Conservation (phyloP, 805 yeast genomes). For the Zygoascus ofunaensis region DNA sequence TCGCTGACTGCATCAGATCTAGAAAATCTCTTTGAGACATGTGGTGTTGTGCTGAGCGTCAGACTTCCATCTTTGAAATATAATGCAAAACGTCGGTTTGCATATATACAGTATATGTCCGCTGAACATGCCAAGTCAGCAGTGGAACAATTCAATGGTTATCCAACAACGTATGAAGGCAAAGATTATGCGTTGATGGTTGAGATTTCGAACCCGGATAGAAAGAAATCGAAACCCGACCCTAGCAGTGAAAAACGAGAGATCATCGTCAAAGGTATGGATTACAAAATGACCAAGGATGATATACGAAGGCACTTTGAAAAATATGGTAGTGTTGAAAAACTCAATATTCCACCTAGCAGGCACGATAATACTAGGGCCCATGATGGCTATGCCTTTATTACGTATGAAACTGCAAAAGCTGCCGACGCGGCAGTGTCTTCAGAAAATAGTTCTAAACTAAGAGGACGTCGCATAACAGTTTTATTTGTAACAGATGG, state of each 20-base stretch:
- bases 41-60: slow-evolving; percentile 39
- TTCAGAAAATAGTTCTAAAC: slow-evolving; percentile 30
- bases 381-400: slow-evolving; percentile 61
- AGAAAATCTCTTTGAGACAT: slow-evolving; percentile 31
- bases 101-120: slow-evolving; percentile 53
- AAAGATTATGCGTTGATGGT: slow-evolving; percentile 37
- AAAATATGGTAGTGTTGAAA: slow-evolving; percentile 28
- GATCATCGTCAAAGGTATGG: slow-evolving; percentile 44
- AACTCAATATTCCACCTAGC: slow-evolving; percentile 40
- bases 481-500: slow-evolving; percentile 3
- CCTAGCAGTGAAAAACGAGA: slow-evolving; percentile 49
- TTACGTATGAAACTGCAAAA: slow-evolving; percentile 37
- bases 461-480: slow-evolving; percentile 43
- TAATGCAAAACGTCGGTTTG: slow-evolving; percentile 54
- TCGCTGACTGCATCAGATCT: slow-evolving; percentile 35
- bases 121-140: slow-evolving; percentile 40
- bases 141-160: slow-evolving; percentile 34
- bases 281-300: slow-evolving; percentile 36
- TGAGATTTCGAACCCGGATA: slow-evolving; percentile 52
- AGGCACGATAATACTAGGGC: slow-evolving; percentile 26
- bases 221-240: slow-evolving; percentile 34
- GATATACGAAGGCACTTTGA: slow-evolving; percentile 10
- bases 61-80: slow-evolving; percentile 56
- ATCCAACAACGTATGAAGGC: slow-evolving; percentile 18
- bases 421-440: slow-evolving; percentile 42